Evolutionary conservation across 371 early-diverging fungal species (phyloP).

Genomic region (Massospora cicadina): DNA sequence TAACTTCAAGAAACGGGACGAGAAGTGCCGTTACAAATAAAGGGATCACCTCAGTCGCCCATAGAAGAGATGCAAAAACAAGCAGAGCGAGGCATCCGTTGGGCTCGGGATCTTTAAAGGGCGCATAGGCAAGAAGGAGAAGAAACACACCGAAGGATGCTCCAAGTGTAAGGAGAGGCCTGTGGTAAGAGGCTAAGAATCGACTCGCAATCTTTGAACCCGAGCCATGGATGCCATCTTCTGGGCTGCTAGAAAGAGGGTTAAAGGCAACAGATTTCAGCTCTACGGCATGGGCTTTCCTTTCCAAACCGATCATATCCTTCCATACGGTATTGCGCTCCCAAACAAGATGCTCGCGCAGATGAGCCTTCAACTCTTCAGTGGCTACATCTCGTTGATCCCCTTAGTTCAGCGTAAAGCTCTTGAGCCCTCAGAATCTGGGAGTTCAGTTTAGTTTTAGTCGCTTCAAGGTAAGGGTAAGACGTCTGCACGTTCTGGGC

Average conservation of each 20-base stretch:
- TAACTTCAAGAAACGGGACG: conserved; percentile 73
- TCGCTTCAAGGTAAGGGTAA: conserved; percentile 39
- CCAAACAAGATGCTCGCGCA: conserved; percentile 84
- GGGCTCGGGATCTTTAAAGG: conserved; percentile 43
- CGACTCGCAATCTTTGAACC: conserved; percentile 19
- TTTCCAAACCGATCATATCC: conserved; percentile 85
- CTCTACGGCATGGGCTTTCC: conserved; percentile 52
- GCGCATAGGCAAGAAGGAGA: conserved; percentile 23
- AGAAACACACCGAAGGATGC: conserved; percentile 32
- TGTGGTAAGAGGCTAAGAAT: conserved; percentile 21
- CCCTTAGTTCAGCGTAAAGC: conserved; percentile 33
- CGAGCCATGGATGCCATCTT: conserved; percentile 20
- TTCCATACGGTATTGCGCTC: conserved; percentile 95
- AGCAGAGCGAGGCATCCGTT: conserved; percentile 72
- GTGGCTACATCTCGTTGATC: conserved; percentile 39
- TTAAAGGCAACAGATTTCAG: conserved; percentile 18
- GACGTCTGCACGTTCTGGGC: conserved; percentile 36
- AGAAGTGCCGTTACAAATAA: conserved; percentile 80
- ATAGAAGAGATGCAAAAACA: conserved; percentile 69
- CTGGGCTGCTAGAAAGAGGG: background rate
- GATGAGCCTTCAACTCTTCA: conserved; percentile 53
- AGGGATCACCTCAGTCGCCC: conserved; percentile 82
- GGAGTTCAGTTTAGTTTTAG: conserved; percentile 34
- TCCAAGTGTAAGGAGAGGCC: conserved; percentile 20
- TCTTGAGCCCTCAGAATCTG: conserved; percentile 36